These are phyloP conservation scores for Botryosphaeria agaves DNA, from an alignment of 2,329 filamentous ascomycete genomes.

Conservation along the genomic window DNA sequence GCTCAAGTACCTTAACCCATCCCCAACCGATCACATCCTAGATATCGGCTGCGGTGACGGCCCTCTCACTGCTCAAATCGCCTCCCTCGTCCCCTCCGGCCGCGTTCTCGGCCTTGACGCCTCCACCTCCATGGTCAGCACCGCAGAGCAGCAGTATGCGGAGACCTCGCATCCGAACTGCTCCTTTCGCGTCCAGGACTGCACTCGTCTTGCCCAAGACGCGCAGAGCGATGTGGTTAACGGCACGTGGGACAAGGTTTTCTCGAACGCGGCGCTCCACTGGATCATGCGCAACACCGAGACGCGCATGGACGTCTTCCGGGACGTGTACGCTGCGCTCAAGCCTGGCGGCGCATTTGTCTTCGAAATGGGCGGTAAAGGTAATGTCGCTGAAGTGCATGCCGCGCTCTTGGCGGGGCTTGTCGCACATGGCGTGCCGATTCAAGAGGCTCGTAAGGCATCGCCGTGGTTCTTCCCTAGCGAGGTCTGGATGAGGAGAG, in stretches of 20 bases:
- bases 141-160: slow-evolving; percentile 12
- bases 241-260: slow-evolving; percentile 20
- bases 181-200: slow-evolving; percentile 15
- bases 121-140: slow-evolving; percentile 20
- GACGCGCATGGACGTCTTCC: slow-evolving; percentile 35
- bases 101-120: slow-evolving; percentile 21
- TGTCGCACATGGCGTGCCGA: slow-evolving; percentile 29
- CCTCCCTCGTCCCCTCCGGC: slow-evolving; percentile 9
- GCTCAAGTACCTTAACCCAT: slow-evolving; percentile 16
- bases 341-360: slow-evolving; percentile 39
- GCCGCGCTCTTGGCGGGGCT: slow-evolving; percentile 38
- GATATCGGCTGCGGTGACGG: slow-evolving; percentile 24
- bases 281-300: slow-evolving; percentile 30
- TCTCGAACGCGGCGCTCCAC: slow-evolving; percentile 25
- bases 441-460: slow-evolving; percentile 29
- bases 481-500: slow-evolving; percentile 35
- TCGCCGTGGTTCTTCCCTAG: slow-evolving; percentile 61
- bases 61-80: slow-evolving; percentile 20
- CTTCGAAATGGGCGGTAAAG: slow-evolving; percentile 57
- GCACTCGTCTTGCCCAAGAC: slow-evolving; percentile 9
- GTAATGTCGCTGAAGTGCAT: slow-evolving; percentile 48
- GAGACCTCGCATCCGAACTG: slow-evolving; percentile 8
- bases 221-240: slow-evolving; percentile 5
- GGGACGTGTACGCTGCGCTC: slow-evolving; percentile 32
- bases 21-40: slow-evolving; percentile 18